Evolutionary conservation across 2,329 filamentous ascomycete species (phyloP).

Genomic region (Waltergamsia citrina): DNA sequence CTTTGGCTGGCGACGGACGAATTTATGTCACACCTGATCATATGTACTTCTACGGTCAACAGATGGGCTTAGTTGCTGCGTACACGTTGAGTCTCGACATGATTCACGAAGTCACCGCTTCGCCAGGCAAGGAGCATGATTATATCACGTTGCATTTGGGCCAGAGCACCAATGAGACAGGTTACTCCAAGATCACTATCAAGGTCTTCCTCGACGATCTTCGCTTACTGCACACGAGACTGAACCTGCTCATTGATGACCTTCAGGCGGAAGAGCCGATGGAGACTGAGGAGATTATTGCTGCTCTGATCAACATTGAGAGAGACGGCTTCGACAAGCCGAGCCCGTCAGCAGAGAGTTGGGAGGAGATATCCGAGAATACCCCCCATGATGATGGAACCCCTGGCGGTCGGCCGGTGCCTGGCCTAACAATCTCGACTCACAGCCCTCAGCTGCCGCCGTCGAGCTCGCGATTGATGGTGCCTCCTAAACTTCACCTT

Average conservation of each 20-base stretch:
- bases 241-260: constrained; percentile 80
- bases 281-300: constrained; percentile 60
- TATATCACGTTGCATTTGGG: constrained; percentile 76
- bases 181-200: constrained; percentile 68
- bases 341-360: constrained; percentile 76
- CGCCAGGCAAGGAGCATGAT: constrained; percentile 84
- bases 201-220: constrained; percentile 91
- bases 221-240: constrained; percentile 67
- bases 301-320: constrained; percentile 67
- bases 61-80: constrained; percentile 81
- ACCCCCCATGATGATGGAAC: constrained; percentile 50
- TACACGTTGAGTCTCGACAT: constrained; percentile 66
- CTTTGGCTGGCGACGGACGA: constrained; percentile 55
- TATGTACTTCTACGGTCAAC: constrained; percentile 94
- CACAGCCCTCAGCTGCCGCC: constrained; percentile 21
- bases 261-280: constrained; percentile 63
- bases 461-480: constrained; percentile 21
- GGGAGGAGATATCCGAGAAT: constrained; percentile 68
- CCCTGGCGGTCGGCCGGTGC: constrained; percentile 23
- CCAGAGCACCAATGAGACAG: constrained; percentile 52
- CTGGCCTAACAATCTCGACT: constrained; percentile 21
- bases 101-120: constrained; percentile 82
- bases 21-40: constrained; percentile 81
- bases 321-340: constrained; percentile 43
- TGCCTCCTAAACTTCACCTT: constrained; percentile 65